Evolutionary conservation across 2,329 filamentous ascomycete genomes (phyloP), one percentile per base, ranked within the genome.

Genomic region (Cercospora sojina): DNA sequence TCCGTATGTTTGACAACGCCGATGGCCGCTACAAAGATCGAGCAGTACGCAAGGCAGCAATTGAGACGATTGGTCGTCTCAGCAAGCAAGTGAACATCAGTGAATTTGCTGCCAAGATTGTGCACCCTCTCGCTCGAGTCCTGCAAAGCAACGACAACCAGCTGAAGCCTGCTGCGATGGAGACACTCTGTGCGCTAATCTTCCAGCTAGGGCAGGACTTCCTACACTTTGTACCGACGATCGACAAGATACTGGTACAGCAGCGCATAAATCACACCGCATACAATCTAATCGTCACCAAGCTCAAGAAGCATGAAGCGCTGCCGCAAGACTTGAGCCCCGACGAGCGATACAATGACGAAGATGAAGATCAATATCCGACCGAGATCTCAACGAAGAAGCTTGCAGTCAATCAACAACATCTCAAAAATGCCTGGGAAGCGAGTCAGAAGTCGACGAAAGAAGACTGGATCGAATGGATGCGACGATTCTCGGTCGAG

Each of bases 401-500:
- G 79, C 85, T 98, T 35, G 93, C 96, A 68, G 94, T 98, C 79
- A 99, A 99, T 72, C 93, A 97, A 59, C 93, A 98, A 70, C 96
- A 99, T 82, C 83, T 99, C 23, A 97, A 98, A 79, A 90, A 91
- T 70, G 95, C 96, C 0, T 99, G 95, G 95, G 95, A 98, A 73
- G 95, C 96, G 0, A 93, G 90, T 66, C 93, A 96, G 67, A 97
- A 97, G 76, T 97, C 94, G 0, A 99, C 95, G 9, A 93, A 93
- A 74, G 95, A 99, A 77, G 95, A 99, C 79, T 99, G 95, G 95
- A 92, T 97, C 74, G 95, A 99, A 78, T 99, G 95, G 95, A 92
- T 99, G 80, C 88, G 96, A 68, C 87, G 94, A 29, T 97, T 99
- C 80, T 98, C 94, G 76, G 94, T 97, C 35, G 96, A 97, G 64